phyloP scores from a whole-genome alignment of 2,329 filamentous ascomycete species.

The Sclerotinia trifoliorum region DNA sequence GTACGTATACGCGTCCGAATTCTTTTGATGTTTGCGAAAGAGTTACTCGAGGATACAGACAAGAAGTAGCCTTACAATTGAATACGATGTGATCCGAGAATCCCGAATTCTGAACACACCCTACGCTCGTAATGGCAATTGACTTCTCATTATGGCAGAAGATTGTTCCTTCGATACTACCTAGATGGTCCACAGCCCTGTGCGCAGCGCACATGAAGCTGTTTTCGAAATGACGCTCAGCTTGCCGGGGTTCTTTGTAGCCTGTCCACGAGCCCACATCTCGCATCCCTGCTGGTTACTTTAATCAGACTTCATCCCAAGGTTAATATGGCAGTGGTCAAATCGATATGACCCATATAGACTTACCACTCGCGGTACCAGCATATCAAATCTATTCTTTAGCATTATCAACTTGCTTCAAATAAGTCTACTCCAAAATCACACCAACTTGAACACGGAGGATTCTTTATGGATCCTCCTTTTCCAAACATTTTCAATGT shows the following conservation, averaged over 20 bases:
- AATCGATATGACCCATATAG: not conserved
- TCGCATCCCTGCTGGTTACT: conserved; percentile 7
- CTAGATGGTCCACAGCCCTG: not conserved
- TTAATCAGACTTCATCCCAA: conserved; percentile 10
- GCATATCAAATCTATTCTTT: not conserved
- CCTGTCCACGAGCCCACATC: not conserved
- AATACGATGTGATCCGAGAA: conserved; percentile 6
- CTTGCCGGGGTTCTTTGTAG: not conserved
- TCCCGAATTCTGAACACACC: not conserved
- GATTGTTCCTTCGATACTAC: not conserved
- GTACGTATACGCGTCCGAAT: not conserved
- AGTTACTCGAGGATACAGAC: too few relatives aligned
- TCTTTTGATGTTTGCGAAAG: not conserved
- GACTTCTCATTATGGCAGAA: not conserved
- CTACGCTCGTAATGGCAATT: not conserved
- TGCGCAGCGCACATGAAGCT: conserved; percentile 1
- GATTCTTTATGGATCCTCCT: not conserved
- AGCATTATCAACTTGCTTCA: not conserved
- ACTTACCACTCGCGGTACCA: not conserved
- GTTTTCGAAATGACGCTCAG: conserved; percentile 5
- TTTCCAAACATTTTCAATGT: not conserved
- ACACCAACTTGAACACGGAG: not conserved
- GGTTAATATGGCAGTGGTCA: not conserved
- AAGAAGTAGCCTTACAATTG: not conserved
- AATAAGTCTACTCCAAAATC: not conserved